These are phyloP conservation scores for Chloromonas sp. DNA, from an alignment of 163 green algal genomes.

Conservation along the genomic window DNA sequence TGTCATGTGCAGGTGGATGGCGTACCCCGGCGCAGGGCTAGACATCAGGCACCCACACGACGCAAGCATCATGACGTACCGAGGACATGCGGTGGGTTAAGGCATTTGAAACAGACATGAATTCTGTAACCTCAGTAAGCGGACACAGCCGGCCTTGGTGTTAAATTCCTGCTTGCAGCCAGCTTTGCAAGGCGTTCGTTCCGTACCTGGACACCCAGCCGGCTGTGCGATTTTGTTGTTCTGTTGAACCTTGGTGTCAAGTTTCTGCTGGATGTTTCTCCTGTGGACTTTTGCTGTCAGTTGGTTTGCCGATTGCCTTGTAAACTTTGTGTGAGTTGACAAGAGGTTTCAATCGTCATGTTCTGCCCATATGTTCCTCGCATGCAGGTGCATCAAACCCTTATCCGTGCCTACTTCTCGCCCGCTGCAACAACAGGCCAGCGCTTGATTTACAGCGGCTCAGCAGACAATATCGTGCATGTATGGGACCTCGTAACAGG, in stretches of 20 bases:
- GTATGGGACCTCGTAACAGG: slow-evolving; percentile 75
- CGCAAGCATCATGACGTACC: slow-evolving; percentile 67
- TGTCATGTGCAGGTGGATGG: slow-evolving; percentile 29
- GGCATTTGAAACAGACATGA: background rate
- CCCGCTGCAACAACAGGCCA: slow-evolving; percentile 70
- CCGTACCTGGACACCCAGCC: too few relatives aligned
- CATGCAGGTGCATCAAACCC: slow-evolving; percentile 78
- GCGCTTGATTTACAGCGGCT: slow-evolving; percentile 79
- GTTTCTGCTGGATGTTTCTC: too few relatives aligned
- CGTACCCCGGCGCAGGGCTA: slow-evolving; percentile 35
- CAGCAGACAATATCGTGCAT: slow-evolving; percentile 52
- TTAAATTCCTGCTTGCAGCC: too few relatives aligned
- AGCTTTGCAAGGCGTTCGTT: too few relatives aligned
- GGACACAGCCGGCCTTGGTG: too few relatives aligned
- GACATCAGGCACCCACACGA: slow-evolving; percentile 73
- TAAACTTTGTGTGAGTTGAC: too few relatives aligned
- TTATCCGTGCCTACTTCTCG: slow-evolving; percentile 88
- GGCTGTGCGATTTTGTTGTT: too few relatives aligned
- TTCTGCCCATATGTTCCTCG: slow-evolving; percentile 27
- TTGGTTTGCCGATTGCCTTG: too few relatives aligned
- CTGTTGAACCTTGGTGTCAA: too few relatives aligned
- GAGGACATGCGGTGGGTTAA: slow-evolving; percentile 10
- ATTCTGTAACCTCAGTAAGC: too few relatives aligned
- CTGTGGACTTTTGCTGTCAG: too few relatives aligned
- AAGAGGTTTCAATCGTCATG: too few relatives aligned